These are phyloP conservation scores for Ammopiptanthus mongolicus DNA, from an alignment of 306 rosid genomes.

Conservation along the genomic window DNA sequence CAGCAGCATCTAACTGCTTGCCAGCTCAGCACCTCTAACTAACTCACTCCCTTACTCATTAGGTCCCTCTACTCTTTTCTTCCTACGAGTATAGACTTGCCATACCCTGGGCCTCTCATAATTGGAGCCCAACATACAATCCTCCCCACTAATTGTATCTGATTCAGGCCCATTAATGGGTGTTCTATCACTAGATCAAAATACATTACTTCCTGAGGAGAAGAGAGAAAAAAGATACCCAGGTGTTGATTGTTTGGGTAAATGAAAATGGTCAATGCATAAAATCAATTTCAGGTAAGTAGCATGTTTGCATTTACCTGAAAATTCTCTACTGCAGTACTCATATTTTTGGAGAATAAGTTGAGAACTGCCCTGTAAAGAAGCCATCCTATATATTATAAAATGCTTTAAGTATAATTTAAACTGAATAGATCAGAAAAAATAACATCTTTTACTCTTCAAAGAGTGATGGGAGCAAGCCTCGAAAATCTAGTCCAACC, in stretches of 20 bases:
- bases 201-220: constrained; percentile 7
- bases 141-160: too few relatives aligned
- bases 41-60: too few relatives aligned
- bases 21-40: too few relatives aligned
- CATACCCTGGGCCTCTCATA: too few relatives aligned
- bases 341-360: constrained; percentile 86
- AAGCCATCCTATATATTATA: constrained; percentile 24
- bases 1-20: too few relatives aligned
- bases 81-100: too few relatives aligned
- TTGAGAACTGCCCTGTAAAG: constrained; percentile 83
- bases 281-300: constrained; percentile 15
- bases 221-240: constrained; percentile 15
- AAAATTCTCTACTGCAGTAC: constrained; percentile 89
- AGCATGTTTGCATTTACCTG: constrained; percentile 52
- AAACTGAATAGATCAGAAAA: constrained; percentile 10
- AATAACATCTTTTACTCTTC: constrained; percentile 61
- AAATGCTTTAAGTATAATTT: background rate
- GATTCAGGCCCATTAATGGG: too few relatives aligned
- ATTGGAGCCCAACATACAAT: too few relatives aligned
- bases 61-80: too few relatives aligned
- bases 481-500: constrained; percentile 98
- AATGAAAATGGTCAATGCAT: background rate
- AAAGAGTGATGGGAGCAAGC: constrained; percentile 92
- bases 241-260: constrained; percentile 1
- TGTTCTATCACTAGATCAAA: background rate